Base-by-base conservation (phyloP, 805 yeast genomes). In the Yarrowia sp. region DNA sequence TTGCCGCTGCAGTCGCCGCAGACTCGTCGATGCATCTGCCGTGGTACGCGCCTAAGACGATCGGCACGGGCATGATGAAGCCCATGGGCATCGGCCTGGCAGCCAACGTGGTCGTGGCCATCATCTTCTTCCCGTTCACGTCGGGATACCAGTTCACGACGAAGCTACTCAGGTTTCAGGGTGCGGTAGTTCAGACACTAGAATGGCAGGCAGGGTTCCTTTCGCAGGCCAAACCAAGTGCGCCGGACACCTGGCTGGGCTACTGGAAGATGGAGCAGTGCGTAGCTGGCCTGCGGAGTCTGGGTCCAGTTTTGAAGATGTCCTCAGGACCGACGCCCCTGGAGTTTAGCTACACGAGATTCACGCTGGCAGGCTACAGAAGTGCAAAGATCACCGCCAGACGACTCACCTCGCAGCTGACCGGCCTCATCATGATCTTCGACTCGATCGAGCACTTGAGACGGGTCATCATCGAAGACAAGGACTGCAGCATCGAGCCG, bases 241-340 rank as follows among this genome's bases (percentile, higher is more conserved):
- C 2, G 1, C 18, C 42, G 0, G 59, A 51, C 10, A 7, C 38
- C 1, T 51, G 59, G 59, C 44, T 36, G 8, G 44, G 44, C 1
- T 51, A n/a, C 33, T 51, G 41, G 59, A 24, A 39, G 14, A 27
- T 63, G 13, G 56, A 32, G 10, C 55, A 47, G 14, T 36, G 29
- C 18, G 39, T 42, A 3, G 2, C 29, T 58, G 59, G 41, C 4
- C 44, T 44, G 18, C 21, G 61, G 5, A 21, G 22, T 19, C 56
- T 27, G 59, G 56, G 60, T 21, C 64, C 66, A 18, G 70, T 63
- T 1, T 27, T 66, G 22, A 68, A 68, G 18, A 64, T 63, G 41
- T 62, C 64, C 13, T 61, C 67, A 8, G 41, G 61, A 5, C 32
- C 49, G 0, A 29, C 66, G 6, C 74, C 73, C 31, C 33, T 67